Percentiles rank a stretch among this genome's conserved stretches.
phyloP scores from a whole-genome alignment of 2,329 filamentous ascomycete species.

The Cercospora beticola region DNA sequence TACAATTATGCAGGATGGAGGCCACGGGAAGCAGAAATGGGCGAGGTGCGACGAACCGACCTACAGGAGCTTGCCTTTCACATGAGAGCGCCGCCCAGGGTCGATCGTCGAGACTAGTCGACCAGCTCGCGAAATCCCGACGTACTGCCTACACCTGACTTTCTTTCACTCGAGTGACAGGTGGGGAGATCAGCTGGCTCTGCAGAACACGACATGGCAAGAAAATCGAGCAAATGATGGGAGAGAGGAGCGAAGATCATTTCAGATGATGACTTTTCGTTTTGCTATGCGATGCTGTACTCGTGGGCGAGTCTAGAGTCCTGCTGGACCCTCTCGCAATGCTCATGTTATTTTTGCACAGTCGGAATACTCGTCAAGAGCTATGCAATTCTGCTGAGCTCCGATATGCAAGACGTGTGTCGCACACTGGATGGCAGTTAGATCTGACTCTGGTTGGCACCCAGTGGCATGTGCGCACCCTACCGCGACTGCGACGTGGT shows the following conservation, averaged over 20 bases:
- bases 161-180: not conserved
- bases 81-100: slow-evolving; percentile 6
- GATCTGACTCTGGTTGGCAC: not conserved
- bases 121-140: not conserved
- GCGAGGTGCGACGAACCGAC: not conserved
- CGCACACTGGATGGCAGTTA: not conserved
- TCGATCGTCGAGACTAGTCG: not conserved
- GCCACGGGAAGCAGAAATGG: slow-evolving; percentile 3
- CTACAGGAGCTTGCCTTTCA: not conserved
- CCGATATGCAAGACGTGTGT: slow-evolving; percentile 11
- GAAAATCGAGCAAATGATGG: not conserved
- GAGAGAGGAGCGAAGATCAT: not conserved
- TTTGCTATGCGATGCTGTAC: slow-evolving; percentile 9
- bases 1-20: not conserved
- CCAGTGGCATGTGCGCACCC: not conserved
- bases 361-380: slow-evolving; percentile 10
- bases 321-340: not conserved
- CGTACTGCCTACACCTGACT: not conserved
- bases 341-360: slow-evolving; percentile 3
- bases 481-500: not conserved
- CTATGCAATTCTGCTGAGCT: slow-evolving; percentile 2
- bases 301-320: not conserved
- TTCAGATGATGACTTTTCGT: not conserved
- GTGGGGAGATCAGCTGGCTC: not conserved
- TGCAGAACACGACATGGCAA: not conserved